phyloP scores from a whole-genome alignment of 225 moss, liverwort and hornwort genomes.

The Asterella californica region DNA sequence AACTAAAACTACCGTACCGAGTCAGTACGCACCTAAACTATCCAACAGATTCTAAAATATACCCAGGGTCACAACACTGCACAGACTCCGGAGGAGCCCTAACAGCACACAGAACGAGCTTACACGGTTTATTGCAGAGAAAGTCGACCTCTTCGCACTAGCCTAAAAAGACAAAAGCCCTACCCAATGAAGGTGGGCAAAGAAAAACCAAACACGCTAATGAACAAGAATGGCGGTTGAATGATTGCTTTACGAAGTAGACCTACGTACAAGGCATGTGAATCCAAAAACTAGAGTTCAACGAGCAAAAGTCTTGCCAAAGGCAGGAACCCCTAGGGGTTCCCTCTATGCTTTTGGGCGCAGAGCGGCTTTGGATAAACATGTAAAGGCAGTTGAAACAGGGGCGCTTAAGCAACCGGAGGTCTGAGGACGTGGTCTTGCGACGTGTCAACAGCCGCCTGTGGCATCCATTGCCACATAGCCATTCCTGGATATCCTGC shows the following conservation, averaged over 20 bases:
- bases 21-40: constrained; percentile 20
- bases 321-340: background rate
- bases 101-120: background rate
- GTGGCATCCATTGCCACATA: constrained; percentile 99
- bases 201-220: constrained; percentile 12
- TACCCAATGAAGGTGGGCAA: constrained; percentile 11
- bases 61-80: constrained; percentile 11
- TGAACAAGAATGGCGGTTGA: constrained; percentile 17
- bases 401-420: constrained; percentile 63
- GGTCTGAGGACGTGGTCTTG: constrained; percentile 93
- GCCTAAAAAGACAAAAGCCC: background rate
- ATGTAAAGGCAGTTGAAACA: background rate
- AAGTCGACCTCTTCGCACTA: constrained; percentile 5
- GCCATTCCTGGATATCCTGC: constrained; percentile 73
- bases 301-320: constrained; percentile 12
- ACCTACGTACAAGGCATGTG: constrained; percentile 22
- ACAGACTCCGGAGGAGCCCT: constrained; percentile 9
- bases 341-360: background rate
- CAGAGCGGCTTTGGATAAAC: background rate
- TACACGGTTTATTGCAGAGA: constrained; percentile 1
- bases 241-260: constrained; percentile 23
- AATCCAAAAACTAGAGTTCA: constrained; percentile 14
- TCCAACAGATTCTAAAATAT: constrained; percentile 12
- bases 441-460: constrained; percentile 75
- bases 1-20: constrained; percentile 13